Evolutionary conservation across 1,284 basidiomycete genomes (phyloP), one percentile per base, ranked within the genome.

Genomic region (Melampsora larici-populina): DNA sequence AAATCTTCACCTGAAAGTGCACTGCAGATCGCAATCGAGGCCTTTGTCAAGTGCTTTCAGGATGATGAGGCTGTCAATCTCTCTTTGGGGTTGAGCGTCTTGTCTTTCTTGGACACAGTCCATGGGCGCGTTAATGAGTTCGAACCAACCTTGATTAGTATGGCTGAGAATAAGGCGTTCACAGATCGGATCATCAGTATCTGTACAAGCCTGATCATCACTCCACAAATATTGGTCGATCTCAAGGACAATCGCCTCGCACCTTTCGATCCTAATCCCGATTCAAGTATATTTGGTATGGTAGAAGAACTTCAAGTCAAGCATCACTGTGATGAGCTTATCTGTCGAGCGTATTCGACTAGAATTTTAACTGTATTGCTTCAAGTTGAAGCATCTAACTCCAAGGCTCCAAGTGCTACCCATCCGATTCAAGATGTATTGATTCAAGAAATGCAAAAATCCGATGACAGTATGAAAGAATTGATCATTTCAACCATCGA

Each of bases 41-140:
- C 66, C 31, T 77, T 77, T 46, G 65, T 77, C 11, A 70, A 69
- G 33, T 77, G 74, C 36, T 77, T 77, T 60, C 51, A 77, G 26
- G 49, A 77, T 64, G 62, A 69, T 43, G 58, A 77, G n/a, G 58
- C 58, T 29, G 55, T 68, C 58, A 62, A 77, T 55, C 48, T 69
- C 21, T 49, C 58, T 21, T 65, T 77, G 33, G 74, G 74, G n/a
- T 68, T 48, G 40, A 63, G 74, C 36, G 74, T 77, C 8, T 24
- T 77, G 13, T 77, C 62, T 51, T 77, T 77, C 58, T 33, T 77
- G 51, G 68, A 62, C 40, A 77, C 66, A 17, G 58, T 69, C 31
- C 69, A 69, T 40, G 62, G 66, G 62, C 74, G 67, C 36, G n/a
- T 60, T 24, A 69, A 69, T n/a, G 66, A 65, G 33, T 77, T 77